Conservation (phyloP, 768 basidiomycete species). For the Amanita subjunquillea region DNA sequence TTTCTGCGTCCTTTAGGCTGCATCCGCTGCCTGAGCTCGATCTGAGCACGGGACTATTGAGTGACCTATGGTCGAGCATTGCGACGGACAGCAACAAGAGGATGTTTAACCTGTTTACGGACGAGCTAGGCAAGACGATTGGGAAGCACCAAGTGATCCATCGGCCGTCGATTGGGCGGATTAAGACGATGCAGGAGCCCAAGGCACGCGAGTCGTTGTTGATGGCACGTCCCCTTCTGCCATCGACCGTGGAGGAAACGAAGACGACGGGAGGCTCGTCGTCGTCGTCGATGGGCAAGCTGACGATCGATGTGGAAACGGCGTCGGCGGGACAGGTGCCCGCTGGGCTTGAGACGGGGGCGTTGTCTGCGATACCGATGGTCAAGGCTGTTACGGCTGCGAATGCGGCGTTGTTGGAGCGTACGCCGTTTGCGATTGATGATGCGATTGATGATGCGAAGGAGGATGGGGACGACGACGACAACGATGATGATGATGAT, state of each 20-base stretch:
- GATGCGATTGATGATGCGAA: slow-evolving; percentile 82
- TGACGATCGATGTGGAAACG: slow-evolving; percentile 38
- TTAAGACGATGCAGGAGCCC: slow-evolving; percentile 77
- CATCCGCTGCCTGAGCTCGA: slow-evolving; percentile 63
- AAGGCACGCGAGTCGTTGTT: slow-evolving; percentile 82
- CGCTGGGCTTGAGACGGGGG: slow-evolving; percentile 25
- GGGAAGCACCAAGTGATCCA: slow-evolving; percentile 86
- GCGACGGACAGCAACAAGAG: slow-evolving; percentile 89
- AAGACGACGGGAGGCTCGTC: neutral
- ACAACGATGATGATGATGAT: slow-evolving; percentile 31
- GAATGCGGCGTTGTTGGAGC: slow-evolving; percentile 78
- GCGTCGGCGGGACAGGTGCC: slow-evolving; percentile 17
- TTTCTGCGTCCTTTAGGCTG: slow-evolving; percentile 80
- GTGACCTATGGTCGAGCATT: slow-evolving; percentile 84
- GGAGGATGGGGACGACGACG: slow-evolving; percentile 50
- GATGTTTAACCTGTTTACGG: slow-evolving; percentile 87
- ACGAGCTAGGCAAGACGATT: slow-evolving; percentile 90
- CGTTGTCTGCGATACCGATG: slow-evolving; percentile 51
- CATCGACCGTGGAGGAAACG: slow-evolving; percentile 12
- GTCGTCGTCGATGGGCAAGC: slow-evolving; percentile 5
- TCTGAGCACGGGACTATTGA: slow-evolving; percentile 54
- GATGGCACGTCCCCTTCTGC: slow-evolving; percentile 27
- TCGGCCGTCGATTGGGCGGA: slow-evolving; percentile 78
- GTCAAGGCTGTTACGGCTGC: slow-evolving; percentile 69
- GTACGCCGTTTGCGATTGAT: slow-evolving; percentile 96